Base-by-base conservation (phyloP, 2,329 filamentous ascomycete species). In the Endocalyx cinctus region DNA sequence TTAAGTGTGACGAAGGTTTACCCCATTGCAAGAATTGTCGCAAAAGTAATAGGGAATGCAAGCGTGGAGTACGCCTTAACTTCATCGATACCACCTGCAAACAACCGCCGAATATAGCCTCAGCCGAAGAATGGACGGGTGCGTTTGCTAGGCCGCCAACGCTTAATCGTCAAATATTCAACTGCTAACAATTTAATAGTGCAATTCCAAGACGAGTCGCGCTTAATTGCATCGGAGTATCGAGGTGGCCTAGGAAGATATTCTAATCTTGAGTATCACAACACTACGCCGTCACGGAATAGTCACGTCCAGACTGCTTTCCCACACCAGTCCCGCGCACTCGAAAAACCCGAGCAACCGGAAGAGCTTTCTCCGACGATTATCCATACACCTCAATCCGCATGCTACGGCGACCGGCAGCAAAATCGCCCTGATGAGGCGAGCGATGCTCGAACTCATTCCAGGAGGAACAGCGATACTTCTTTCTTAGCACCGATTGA, bases 161-260 rank as follows among this genome's bases (percentile, higher is more conserved):
- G n/a, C 5, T 16, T n/a, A 14, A n/a, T 31, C 8, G 8, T 8
- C 8, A 23, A 8, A n/a, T 17, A 33, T 10, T 33, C 11, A 3
- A 19, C 38, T 50, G 37, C 49, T 31, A 7, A 13, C 23, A 27
- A 14, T 18, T 15, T n/a, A n/a, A 8, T 56, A 74, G 78, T 96
- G 11, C 72, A 77, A 33, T 96, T 97, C 47, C 74, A 84, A 50
- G 90, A 96, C 54, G 88, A 97, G 55, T 96, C 89, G 15, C 76
- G 88, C 18, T 74, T 84, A 29, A 94, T 96, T 57, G 90, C 90
- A 6, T 90, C 85, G 1, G 88, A 95, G 56, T 97, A 97, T 57
- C 72, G 77, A 33, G 88, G 87, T 4, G 90, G 90, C 0, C 63
- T 82, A 16, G 75, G 78, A 44, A 79, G 78, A 42, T 96, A 96